phyloP scores from a whole-genome alignment of 352 stramenopile species.

The Phytopythium litorale region DNA sequence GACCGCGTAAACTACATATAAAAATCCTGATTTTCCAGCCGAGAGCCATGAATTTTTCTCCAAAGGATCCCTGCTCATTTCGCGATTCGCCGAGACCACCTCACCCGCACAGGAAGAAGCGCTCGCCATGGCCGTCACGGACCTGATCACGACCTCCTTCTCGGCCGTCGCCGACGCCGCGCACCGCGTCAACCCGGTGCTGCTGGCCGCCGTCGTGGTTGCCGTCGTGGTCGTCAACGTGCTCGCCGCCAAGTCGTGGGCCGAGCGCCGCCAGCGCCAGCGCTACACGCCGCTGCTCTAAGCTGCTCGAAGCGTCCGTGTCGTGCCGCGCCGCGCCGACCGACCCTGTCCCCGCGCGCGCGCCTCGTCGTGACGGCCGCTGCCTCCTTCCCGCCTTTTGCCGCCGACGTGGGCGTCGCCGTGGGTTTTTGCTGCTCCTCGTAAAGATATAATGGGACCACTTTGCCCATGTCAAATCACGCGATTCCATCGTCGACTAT shows the following conservation, averaged over 20 bases:
- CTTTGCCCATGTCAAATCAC: not conserved
- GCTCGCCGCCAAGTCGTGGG: conserved; percentile 32
- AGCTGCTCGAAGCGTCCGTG: conserved; percentile 15
- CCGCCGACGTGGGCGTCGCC: not conserved
- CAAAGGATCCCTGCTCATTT: not conserved
- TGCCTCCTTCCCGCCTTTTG: not conserved
- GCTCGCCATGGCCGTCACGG: conserved; percentile 18
- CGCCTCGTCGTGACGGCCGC: too few relatives aligned
- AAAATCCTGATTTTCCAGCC: not conserved
- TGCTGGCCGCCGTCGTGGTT: conserved; percentile 23
- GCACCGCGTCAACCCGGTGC: conserved; percentile 26
- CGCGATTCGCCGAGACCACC: not conserved
- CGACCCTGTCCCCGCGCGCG: too few relatives aligned
- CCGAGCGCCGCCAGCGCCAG: conserved; percentile 25
- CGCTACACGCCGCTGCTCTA: conserved; percentile 32
- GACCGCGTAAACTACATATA: not conserved
- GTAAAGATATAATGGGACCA: not conserved
- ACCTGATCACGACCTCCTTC: conserved; percentile 23
- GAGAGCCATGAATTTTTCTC: not conserved
- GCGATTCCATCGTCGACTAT: not conserved
- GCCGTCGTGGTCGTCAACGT: conserved; percentile 32
- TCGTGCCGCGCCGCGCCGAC: too few relatives aligned
- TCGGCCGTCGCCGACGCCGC: conserved; percentile 18
- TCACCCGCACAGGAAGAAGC: not conserved
- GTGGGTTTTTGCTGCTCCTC: not conserved